These are phyloP conservation scores for Sporothrix phasma DNA, from an alignment of 2,329 filamentous ascomycete genomes.

Conservation along the genomic window DNA sequence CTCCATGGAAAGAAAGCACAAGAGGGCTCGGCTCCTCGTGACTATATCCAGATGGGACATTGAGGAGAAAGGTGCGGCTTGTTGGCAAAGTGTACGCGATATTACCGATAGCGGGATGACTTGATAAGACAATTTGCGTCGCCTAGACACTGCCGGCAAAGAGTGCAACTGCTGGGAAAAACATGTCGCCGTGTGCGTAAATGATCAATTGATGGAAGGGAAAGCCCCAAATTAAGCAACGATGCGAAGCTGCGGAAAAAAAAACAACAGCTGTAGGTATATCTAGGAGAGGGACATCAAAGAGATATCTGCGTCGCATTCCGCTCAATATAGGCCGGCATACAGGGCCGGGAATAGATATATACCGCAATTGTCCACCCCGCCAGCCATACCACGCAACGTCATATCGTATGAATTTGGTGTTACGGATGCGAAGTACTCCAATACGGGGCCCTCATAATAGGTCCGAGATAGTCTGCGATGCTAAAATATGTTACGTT, in stretches of 20 bases:
- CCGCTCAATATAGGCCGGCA: background rate
- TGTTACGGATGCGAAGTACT: background rate
- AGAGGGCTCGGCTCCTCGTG: constrained; percentile 2
- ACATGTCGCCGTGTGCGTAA: background rate
- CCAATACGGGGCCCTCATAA: no score
- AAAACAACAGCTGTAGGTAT: no score
- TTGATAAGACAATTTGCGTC: background rate
- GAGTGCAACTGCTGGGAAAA: background rate
- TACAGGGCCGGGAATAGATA: background rate
- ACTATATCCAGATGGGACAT: constrained; percentile 6
- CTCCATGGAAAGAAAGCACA: constrained; percentile 14
- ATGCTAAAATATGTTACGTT: no score
- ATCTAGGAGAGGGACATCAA: no score
- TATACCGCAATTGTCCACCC: background rate
- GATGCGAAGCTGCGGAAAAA: no score
- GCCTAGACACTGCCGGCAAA: background rate
- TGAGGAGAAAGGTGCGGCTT: constrained; percentile 12
- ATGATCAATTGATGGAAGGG: no score
- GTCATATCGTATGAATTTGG: background rate
- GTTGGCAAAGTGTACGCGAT: constrained; percentile 8
- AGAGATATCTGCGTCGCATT: no score
- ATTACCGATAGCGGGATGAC: background rate
- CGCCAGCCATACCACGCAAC: background rate
- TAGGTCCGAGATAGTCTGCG: no score
- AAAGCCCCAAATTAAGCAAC: no score